These are phyloP conservation scores for Silene vulgaris DNA, from an alignment of 179 eudicot species.

Conservation along the genomic window DNA sequence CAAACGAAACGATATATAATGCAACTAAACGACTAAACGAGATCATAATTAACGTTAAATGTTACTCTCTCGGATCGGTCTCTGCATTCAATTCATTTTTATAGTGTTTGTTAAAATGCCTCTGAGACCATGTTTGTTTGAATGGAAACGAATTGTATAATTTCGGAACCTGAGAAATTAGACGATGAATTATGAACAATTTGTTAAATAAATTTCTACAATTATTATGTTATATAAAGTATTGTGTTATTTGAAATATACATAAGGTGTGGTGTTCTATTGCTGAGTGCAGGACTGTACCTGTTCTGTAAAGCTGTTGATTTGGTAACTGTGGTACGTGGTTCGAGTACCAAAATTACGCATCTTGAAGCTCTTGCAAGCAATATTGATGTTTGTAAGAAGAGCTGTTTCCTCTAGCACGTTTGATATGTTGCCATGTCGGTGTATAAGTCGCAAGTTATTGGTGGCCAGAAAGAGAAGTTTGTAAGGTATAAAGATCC, in stretches of 20 bases:
- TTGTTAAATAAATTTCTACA: no score
- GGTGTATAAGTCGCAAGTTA: slow-evolving; percentile 34
- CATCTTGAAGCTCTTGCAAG: slow-evolving; percentile 14
- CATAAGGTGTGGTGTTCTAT: background rate
- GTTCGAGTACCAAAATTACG: background rate
- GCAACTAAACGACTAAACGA: no score
- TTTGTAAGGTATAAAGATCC: slow-evolving; percentile 35
- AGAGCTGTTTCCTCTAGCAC: background rate
- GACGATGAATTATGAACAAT: background rate
- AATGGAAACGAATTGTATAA: background rate
- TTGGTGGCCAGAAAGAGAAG: slow-evolving; percentile 45
- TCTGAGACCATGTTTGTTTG: slow-evolving; percentile 9
- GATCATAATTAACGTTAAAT: no score
- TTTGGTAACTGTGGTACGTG: slow-evolving; percentile 16
- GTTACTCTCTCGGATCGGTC: no score
- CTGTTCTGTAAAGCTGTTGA: slow-evolving; percentile 6
- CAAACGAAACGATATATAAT: no score
- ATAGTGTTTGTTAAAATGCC: slow-evolving; percentile 4
- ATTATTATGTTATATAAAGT: no score
- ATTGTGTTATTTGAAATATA: no score
- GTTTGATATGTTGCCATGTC: slow-evolving; percentile 32
- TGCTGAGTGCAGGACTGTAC: slow-evolving; percentile 10
- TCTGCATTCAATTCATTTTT: background rate
- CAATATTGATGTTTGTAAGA: background rate
- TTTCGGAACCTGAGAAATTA: no score